Base-by-base conservation (phyloP, 441 rosid genomes). In the Daphne laureola region DNA sequence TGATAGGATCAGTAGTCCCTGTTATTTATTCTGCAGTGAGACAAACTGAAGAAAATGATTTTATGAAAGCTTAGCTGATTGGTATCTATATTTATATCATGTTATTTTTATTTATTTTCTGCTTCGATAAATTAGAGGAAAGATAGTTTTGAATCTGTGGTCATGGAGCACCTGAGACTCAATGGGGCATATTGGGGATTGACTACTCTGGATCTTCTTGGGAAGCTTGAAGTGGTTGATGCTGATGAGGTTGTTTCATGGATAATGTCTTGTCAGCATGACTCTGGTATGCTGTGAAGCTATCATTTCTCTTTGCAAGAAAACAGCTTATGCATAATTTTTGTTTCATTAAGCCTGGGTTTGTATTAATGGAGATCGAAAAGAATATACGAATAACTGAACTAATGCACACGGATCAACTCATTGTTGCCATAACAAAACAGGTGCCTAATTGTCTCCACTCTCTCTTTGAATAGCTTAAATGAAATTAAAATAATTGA, bases 111-210 rank as follows among this genome's bases (percentile, higher is more conserved):
- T 21, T 58, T 17, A 14, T 67, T 41, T 64, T 26, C 23, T 46
- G 38, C 38, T 31, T 31, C 7, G 38, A 11, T 31, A 11, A 31
- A 54, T n/a, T 52, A 86, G 97, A 81, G 67, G 55, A 86, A 84
- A 47, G 95, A 86, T 59, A 84, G 84, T 69, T 80, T 86, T 68
- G 87, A 81, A 68, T 78, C 90, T 18, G 84, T 86, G 49, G 81
- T 86, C 51, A 80, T 84, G 97, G 97, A 89, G 42, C 88, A 86
- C 78, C 69, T 89, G 48, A 77, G 92, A 73, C 59, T 89, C 84
- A 93, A 76, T 59, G 97, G 97, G 57, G 96, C 83, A 0, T 89
- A 89, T 53, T 93, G 97, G 97, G 97, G 96, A 56, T 71, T 89
- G 66, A 78, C 81, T 23, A 68, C 97, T 58, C 70, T 92, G 18